Percentiles rank a stretch among this genome's conserved stretches.
phyloP scores from a whole-genome alignment of 306 rosid genomes.

The Coriaria nepalensis region DNA sequence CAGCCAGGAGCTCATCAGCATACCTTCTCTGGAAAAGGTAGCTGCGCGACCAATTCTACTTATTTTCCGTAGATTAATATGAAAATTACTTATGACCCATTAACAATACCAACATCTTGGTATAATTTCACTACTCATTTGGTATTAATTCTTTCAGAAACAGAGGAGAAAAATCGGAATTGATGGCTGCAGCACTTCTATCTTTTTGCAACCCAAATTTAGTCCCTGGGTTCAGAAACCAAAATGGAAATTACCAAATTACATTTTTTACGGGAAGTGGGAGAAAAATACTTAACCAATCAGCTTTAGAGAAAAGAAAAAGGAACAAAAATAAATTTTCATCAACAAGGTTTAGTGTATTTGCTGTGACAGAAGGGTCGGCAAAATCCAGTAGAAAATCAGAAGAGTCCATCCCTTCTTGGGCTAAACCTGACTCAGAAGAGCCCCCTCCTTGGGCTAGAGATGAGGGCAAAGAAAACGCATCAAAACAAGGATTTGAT shows the following conservation, averaged over 20 bases:
- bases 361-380: slow-evolving; percentile 61
- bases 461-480: slow-evolving; percentile 27
- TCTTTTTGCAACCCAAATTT: slow-evolving; percentile 18
- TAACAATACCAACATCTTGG: no score
- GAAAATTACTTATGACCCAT: no score
- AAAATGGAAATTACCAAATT: slow-evolving; percentile 5
- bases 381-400: slow-evolving; percentile 66
- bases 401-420: slow-evolving; percentile 62
- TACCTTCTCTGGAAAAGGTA: no score
- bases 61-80: no score
- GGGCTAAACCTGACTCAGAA: slow-evolving; percentile 79
- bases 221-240: slow-evolving; percentile 9
- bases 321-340: slow-evolving; percentile 8
- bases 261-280: slow-evolving; percentile 18
- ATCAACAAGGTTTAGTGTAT: slow-evolving; percentile 21
- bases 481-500: slow-evolving; percentile 29
- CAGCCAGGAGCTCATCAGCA: no score
- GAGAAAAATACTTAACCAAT: slow-evolving; percentile 11
- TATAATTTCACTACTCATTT: no score
- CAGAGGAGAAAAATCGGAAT: slow-evolving; percentile 2
- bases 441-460: slow-evolving; percentile 97
- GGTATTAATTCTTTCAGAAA: no score
- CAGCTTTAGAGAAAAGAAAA: slow-evolving; percentile 6
- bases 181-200: slow-evolving; percentile 25
- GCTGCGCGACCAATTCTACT: no score